Percentiles rank a stretch among this genome's conserved stretches.
phyloP scores from a whole-genome alignment of 2,329 filamentous ascomycete species.

The Orbilia ellipsospora region DNA sequence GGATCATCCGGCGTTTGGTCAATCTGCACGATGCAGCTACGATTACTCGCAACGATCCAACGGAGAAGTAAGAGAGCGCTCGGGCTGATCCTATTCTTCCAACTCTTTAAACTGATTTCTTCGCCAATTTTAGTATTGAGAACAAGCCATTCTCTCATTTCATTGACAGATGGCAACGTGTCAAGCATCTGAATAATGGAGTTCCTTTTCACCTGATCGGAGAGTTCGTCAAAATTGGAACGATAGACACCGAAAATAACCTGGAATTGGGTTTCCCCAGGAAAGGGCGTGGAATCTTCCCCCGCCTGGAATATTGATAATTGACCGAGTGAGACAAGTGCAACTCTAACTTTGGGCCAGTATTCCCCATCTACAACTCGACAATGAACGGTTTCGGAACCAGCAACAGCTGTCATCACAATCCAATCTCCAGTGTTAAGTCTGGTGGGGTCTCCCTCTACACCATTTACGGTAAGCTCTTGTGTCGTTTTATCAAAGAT shows the following conservation, averaged over 20 bases:
- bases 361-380: conserved; percentile 65
- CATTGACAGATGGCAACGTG: conserved; percentile 71
- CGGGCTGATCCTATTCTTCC: conserved; percentile 72
- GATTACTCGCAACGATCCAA: conserved; percentile 91
- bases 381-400: conserved; percentile 64
- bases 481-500: conserved; percentile 25
- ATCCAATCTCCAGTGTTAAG: conserved; percentile 69
- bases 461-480: conserved; percentile 12
- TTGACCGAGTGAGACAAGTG: conserved; percentile 3
- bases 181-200: conserved; percentile 69
- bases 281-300: conserved; percentile 12
- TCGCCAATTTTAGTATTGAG: conserved; percentile 58
- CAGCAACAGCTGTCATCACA: conserved; percentile 53
- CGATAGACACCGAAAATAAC: conserved; percentile 64
- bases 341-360: conserved; percentile 64
- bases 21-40: conserved; percentile 87
- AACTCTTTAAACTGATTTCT: conserved; percentile 62
- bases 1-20: conserved; percentile 62
- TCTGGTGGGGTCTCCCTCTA: conserved; percentile 57
- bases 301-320: neutral
- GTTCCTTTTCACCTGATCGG: conserved; percentile 64
- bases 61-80: conserved; percentile 77
- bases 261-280: conserved; percentile 17
- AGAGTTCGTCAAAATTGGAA: conserved; percentile 70
- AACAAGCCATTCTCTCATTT: conserved; percentile 69